Evolutionary conservation across 495 filamentous ascomycete genomes (phyloP), one percentile per base, ranked within the genome.

Genomic region (Haplographium delicatum): DNA sequence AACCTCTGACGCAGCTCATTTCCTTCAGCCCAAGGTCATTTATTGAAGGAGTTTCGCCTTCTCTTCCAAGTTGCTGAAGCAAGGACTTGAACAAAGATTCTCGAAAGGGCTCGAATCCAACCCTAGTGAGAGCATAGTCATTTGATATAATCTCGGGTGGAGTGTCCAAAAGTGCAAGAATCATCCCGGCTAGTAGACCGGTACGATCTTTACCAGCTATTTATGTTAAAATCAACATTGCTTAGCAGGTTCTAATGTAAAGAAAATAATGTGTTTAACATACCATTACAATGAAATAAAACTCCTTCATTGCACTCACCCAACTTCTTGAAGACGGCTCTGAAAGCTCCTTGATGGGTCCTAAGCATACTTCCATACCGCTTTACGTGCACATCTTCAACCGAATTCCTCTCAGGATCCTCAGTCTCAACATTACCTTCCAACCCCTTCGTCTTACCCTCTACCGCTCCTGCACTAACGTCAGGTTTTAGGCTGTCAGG

Each of bases 151-250:
- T 62, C 3, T 79, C 68, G 5, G 63, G 45, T 4, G 70, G 56
- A 26, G 67, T 67, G 8, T 72, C 75, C 8, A 78, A 74, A 0
- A 86, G 62, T 10, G 68, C 65, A 10, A 81, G 57, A 7, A 86
- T 62, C 1, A 86, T 50, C 4, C 76, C 78, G 1, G 76, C 66
- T 2, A 83, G 54, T 0, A 84, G 73, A 4, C 82, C 81, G 0
- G 82, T 83, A 11, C 82, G 71, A 54, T 84, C 80, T 57, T 82
- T 77, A 2, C 81, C 81, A 15, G 79, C 79, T 77, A 31, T 8
- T 10, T n/a, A 4, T 13, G 33, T 11, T 1, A 35, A 16, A 35
- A 35, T 11, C 33, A 35, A 16, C 40, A 28, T 6, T 16, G n/a
- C 18, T 40, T 28, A 18, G 9, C 8, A 50, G 19, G 5, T 9